Base-by-base conservation (phyloP, 106 monocot genomes). In the Acorus gramineus region DNA sequence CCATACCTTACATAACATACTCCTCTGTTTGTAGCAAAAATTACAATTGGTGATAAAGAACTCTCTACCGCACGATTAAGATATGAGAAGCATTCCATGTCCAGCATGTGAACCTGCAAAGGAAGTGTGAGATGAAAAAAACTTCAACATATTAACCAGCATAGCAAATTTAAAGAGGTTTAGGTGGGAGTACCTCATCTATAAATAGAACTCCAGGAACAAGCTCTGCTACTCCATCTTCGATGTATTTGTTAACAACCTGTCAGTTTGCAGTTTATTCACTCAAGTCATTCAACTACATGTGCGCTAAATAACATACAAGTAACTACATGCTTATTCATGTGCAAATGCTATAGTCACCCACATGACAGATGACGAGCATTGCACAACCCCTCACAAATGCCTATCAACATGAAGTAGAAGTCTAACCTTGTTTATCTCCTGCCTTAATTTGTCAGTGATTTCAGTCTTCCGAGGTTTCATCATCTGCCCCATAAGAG, bases 401-500 rank as follows among this genome's bases (percentile, higher is more conserved):
- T 28, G 28, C 28, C 1, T 28, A 28, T 28, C 28, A 28, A 28
- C 28, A 28, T 28, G 28, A 28, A 28, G 45, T 44, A 52, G 49
- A 63, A 5, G 50, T 7, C 47, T 10, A 68, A 98, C 96, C 91
- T 98, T 91, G 59, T 98, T 98, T 52, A 98, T 98, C 76, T 98
- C 96, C 60, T 98, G 91, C 5, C 96, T 73, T 57, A 98, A 71
- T 73, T 98, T 98, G 53, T 98, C 96, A 4, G 96, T 92, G 58
- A 98, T 92, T 74, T 98, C 96, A 64, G 96, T 98, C 65, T 98
- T 98, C 47, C 88, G 76, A 71, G 87, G 87, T 68, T 92, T 98
- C 96, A 98, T 88, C 91, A 98, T 98, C 75, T 92, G 96, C 7
- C 96, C 96, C 96, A 98, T 98, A 42, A 98, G 81, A n/a, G 96